phyloP scores from a whole-genome alignment of 2,329 filamentous ascomycete species.

The Aphanocladium album region DNA sequence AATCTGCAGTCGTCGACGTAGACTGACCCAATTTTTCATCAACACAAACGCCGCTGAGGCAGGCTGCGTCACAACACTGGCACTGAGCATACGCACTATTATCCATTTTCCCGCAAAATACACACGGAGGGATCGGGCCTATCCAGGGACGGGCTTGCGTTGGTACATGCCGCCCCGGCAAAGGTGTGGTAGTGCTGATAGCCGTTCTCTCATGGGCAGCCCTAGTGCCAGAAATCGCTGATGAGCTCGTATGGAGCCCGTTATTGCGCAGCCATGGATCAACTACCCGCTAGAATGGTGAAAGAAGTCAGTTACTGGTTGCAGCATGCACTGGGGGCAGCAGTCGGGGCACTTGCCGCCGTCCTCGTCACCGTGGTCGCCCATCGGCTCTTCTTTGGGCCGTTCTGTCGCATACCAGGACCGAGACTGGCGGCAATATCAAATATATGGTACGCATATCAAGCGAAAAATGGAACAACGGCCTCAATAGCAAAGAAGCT shows the following conservation, averaged over 20 bases:
- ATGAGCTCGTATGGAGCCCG: too few species aligned
- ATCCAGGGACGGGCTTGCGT: too few species aligned
- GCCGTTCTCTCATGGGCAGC: too few species aligned
- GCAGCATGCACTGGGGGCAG: not conserved
- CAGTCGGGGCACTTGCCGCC: not conserved
- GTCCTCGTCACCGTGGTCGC: constrained; percentile 9
- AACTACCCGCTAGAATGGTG: too few species aligned
- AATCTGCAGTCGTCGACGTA: not conserved
- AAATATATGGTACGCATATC: constrained; percentile 43
- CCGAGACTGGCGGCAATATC: constrained; percentile 43
- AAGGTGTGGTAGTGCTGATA: too few species aligned
- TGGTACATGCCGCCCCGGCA: too few species aligned
- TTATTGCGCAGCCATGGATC: too few species aligned
- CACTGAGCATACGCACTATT: not conserved
- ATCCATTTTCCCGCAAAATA: not conserved
- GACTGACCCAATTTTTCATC: not conserved
- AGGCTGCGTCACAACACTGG: not conserved
- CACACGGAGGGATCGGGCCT: too few species aligned
- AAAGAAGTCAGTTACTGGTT: not conserved
- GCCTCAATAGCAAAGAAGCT: constrained; percentile 36
- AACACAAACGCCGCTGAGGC: not conserved
- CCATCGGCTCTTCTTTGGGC: constrained; percentile 40
- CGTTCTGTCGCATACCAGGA: constrained; percentile 41
- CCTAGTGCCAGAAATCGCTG: too few species aligned
- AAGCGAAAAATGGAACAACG: constrained; percentile 40